Conservation (phyloP, 1,284 basidiomycete genomes). For the Microbotryum violaceum region DNA sequence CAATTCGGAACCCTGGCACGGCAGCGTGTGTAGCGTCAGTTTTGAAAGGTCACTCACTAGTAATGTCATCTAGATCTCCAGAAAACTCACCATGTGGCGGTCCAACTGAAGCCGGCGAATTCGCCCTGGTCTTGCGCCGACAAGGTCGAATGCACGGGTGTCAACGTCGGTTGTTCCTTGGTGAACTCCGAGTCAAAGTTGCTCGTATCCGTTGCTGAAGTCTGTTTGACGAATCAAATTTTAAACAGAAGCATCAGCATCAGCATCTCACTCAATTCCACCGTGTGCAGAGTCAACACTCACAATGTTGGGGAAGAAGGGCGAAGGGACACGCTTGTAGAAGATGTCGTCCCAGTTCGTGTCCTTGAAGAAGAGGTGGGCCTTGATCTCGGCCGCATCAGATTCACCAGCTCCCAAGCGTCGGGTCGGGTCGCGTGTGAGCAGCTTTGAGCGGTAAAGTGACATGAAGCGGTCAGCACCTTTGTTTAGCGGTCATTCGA, state of each 20-base stretch:
- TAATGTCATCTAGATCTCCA: no score
- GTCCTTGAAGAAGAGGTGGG: conserved; percentile 96
- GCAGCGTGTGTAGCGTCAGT: no score
- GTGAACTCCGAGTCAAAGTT: conserved; percentile 92
- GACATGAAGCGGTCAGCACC: not conserved
- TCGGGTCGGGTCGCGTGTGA: conserved; percentile 85
- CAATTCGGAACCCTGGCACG: no score
- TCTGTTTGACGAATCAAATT: conserved; percentile 19
- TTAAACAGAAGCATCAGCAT: not conserved
- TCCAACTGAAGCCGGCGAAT: conserved; percentile 75
- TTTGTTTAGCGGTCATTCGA: not conserved
- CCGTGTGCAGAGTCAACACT: conserved; percentile 39
- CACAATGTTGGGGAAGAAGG: conserved; percentile 94
- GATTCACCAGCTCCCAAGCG: conserved; percentile 89
- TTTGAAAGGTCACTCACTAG: no score
- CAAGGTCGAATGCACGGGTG: conserved; percentile 91
- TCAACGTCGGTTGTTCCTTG: conserved; percentile 89
- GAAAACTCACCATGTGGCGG: no score
- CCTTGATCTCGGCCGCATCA: conserved; percentile 96
- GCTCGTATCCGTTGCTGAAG: conserved; percentile 49
- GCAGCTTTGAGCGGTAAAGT: conserved; percentile 51
- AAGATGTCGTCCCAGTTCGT: conserved; percentile 93
- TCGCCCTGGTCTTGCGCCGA: conserved; percentile 88
- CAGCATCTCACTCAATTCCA: conserved; percentile 17
- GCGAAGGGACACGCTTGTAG: conserved; percentile 91